Evolutionary conservation across 306 rosid genomes (phyloP).

Genomic region (Fragaria nilgerrensis): DNA sequence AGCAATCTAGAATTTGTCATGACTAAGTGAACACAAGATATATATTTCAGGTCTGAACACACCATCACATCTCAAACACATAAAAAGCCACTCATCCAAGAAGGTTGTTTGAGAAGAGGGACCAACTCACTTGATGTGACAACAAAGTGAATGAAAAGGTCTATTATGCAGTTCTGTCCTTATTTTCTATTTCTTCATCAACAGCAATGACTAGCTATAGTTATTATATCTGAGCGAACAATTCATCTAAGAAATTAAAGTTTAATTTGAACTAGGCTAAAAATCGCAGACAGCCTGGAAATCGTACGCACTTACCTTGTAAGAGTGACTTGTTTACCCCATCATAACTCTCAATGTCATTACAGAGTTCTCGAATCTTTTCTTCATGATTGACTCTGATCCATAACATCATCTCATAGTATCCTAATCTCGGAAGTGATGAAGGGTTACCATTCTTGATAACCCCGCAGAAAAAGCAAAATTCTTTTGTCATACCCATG

Average conservation of each 20-base stretch:
- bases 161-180: neutral
- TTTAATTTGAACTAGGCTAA: neutral
- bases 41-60: constrained; percentile 10
- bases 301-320: constrained; percentile 41
- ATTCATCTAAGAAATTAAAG: neutral
- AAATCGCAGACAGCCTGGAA: neutral
- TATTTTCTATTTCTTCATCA: neutral
- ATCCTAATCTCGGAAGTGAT: constrained; percentile 53
- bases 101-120: neutral
- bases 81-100: neutral
- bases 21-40: constrained; percentile 17
- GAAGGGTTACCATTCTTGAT: constrained; percentile 52
- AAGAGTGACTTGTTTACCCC: constrained; percentile 38
- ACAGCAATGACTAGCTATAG: constrained; percentile 12
- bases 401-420: constrained; percentile 83
- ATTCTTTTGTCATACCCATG: constrained; percentile 69
- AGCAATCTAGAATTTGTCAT: constrained; percentile 4
- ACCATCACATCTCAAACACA: constrained; percentile 3
- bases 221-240: neutral
- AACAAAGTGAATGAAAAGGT: constrained; percentile 1
- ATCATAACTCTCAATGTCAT: constrained; percentile 38
- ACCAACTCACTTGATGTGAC: neutral
- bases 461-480: constrained; percentile 46
- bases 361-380: constrained; percentile 63
- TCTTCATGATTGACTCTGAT: constrained; percentile 54